phyloP scores from a whole-genome alignment of 768 basidiomycete genomes.

The Erythrobasidium yunnanense region DNA sequence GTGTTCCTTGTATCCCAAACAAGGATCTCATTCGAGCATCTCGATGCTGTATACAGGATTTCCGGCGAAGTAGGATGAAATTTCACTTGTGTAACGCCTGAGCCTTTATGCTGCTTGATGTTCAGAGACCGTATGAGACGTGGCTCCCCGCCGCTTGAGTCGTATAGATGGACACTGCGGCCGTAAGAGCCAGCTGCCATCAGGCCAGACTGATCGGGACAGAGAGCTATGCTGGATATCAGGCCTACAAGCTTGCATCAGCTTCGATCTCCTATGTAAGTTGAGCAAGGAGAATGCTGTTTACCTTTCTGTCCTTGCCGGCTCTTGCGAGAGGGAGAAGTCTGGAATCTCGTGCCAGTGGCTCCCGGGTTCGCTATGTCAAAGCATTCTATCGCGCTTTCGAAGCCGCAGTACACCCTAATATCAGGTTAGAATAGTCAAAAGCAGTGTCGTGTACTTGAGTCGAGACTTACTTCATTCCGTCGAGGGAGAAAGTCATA shows the following conservation, averaged over 20 bases:
- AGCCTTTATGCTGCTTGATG: conserved; percentile 5
- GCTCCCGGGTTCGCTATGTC: conserved; percentile 63
- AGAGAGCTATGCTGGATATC: conserved; percentile 71
- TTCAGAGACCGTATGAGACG: conserved; percentile 42
- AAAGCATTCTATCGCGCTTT: conserved; percentile 75
- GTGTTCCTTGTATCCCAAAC: conserved; percentile 67
- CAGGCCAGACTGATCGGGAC: conserved; percentile 52
- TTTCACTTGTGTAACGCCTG: conserved; percentile 46
- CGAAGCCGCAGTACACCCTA: conserved; percentile 80
- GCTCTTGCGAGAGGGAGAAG: conserved; percentile 63
- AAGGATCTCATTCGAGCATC: conserved; percentile 55
- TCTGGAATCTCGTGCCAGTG: conserved; percentile 55
- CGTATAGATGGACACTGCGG: conserved; percentile 42
- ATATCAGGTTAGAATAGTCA: no score
- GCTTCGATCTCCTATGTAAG: neutral
- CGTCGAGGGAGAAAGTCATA: conserved; percentile 62
- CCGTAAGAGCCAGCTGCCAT: conserved; percentile 71
- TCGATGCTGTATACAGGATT: conserved; percentile 66
- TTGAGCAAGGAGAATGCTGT: neutral
- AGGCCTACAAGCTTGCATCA: conserved; percentile 51
- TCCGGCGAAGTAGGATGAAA: conserved; percentile 67
- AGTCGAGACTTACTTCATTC: conserved; percentile 50
- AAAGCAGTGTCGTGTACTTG: neutral
- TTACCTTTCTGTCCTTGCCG: conserved; percentile 78
- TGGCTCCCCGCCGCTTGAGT: conserved; percentile 52